Conservation (phyloP, 352 stramenopile species). For the Aphanomyces astaci region DNA sequence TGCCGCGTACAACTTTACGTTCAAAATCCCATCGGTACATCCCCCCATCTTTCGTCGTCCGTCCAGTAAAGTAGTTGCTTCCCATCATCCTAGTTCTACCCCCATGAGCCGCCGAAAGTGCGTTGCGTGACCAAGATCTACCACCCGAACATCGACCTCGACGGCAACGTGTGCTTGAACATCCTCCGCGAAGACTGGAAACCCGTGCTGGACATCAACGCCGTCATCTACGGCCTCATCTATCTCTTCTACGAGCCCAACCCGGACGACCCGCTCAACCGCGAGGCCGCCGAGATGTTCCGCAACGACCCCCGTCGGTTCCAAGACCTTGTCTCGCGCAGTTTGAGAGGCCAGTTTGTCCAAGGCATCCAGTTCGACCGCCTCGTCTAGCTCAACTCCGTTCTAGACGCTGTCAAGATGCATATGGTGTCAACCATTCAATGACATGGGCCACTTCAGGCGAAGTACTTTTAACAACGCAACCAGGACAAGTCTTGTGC, state of each 20-base stretch:
- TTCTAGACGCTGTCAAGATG: neutral
- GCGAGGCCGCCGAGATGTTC: conserved; percentile 95
- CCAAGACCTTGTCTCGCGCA: conserved; percentile 82
- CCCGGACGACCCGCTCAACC: conserved; percentile 97
- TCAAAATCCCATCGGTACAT: conserved; percentile 92
- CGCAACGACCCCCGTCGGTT: conserved; percentile 91
- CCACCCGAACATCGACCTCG: conserved; percentile 97
- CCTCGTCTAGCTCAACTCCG: conserved; percentile 43
- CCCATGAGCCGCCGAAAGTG: conserved; percentile 97
- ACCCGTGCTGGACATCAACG: conserved; percentile 98
- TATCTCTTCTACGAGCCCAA: conserved; percentile 99
- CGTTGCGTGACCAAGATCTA: conserved; percentile 97
- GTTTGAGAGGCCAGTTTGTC: conserved; percentile 72
- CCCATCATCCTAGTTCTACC: conserved; percentile 67
- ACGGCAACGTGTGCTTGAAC: conserved; percentile 98
- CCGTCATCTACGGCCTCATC: conserved; percentile 98
- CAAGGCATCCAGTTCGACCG: conserved; percentile 77
- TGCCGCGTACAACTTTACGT: conserved; percentile 95
- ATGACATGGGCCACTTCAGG: too few species aligned
- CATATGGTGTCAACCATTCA: too few species aligned
- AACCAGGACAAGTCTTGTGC: too few species aligned
- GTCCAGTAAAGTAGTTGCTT: neutral
- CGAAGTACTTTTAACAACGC: too few species aligned
- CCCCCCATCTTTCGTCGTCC: neutral
- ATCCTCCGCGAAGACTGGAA: conserved; percentile 99